Percentiles rank a stretch among this genome's conserved stretches.
These are phyloP conservation scores for Myxozyma melibiosi DNA, from an alignment of 805 yeast species.

Conservation along the genomic window DNA sequence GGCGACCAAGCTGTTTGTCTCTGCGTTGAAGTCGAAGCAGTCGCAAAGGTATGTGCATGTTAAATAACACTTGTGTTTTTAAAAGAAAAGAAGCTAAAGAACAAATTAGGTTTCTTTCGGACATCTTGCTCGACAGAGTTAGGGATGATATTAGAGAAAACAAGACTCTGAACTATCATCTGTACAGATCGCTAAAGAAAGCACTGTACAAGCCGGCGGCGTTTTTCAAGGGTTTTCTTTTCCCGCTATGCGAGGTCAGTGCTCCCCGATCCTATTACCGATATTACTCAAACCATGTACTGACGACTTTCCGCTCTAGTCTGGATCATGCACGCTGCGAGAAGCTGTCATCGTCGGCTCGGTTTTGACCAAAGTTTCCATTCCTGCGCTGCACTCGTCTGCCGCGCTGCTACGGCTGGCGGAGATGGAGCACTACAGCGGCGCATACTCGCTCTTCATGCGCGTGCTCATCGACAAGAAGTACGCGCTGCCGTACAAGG, in stretches of 20 bases:
- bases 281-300: background rate
- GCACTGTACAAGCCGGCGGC: slow-evolving; percentile 96
- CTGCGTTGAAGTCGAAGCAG: slow-evolving; percentile 82
- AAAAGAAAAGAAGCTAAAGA: slow-evolving; percentile 60
- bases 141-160: slow-evolving; percentile 45
- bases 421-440: slow-evolving; percentile 72
- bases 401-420: slow-evolving; percentile 88
- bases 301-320: background rate
- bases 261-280: background rate
- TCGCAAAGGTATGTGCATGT: slow-evolving; percentile 86
- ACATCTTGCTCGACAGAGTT: slow-evolving; percentile 46
- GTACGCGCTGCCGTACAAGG: slow-evolving; percentile 95
- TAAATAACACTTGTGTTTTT: slow-evolving; percentile 38
- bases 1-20: slow-evolving; percentile 91
- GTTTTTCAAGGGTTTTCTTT: slow-evolving; percentile 91
- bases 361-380: slow-evolving; percentile 81
- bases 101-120: slow-evolving; percentile 39
- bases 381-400: slow-evolving; percentile 94
- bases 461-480: slow-evolving; percentile 88
- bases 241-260: slow-evolving; percentile 85
- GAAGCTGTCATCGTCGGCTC: slow-evolving; percentile 97
- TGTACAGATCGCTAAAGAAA: slow-evolving; percentile 89
- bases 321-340: slow-evolving; percentile 66
- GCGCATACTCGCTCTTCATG: slow-evolving; percentile 88
- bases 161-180: slow-evolving; percentile 79